phyloP scores from a whole-genome alignment of 805 yeast genomes.

The Lachancea mirantina region DNA sequence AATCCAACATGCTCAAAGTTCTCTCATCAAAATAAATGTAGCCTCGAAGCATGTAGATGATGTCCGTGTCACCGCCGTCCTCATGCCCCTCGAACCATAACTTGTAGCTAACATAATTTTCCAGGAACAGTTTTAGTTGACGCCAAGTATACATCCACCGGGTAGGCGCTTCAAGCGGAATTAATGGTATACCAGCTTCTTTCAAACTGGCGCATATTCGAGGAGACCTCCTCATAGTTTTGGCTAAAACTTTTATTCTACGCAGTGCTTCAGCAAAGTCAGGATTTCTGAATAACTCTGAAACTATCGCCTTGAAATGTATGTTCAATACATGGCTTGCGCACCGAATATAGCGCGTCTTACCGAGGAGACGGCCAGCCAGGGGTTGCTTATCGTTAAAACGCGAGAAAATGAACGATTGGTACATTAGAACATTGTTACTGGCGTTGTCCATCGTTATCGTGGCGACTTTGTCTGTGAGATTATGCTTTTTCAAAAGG shows the following conservation, averaged over 20 bases:
- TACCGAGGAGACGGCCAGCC: constrained; percentile 5
- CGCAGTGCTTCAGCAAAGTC: constrained; percentile 2
- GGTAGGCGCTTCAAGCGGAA: constrained; percentile 7
- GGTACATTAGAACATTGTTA: constrained; percentile 1
- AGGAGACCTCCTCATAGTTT: constrained; percentile 1
- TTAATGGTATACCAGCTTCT: constrained; percentile 2
- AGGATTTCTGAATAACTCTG: constrained; percentile 1
- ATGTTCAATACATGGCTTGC: constrained; percentile 4
- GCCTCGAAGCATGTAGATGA: constrained; percentile 1
- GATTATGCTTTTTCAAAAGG: constrained; percentile 6
- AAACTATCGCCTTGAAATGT: constrained; percentile 2
- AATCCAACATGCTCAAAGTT: constrained; percentile 3
- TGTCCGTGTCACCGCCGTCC: constrained; percentile 1
- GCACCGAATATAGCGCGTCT: constrained; percentile 5
- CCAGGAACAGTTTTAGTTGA: constrained; percentile 7
- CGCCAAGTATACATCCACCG: constrained; percentile 8
- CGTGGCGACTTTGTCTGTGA: constrained; percentile 8
- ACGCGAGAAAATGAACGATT: constrained; percentile 1
- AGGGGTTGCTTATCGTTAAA: constrained; percentile 2
- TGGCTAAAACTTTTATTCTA: constrained; percentile 4
- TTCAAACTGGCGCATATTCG: constrained; percentile 2
- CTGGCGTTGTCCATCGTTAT: constrained; percentile 7
- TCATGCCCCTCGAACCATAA: constrained; percentile 1
- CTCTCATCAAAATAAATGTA: constrained; percentile 2
- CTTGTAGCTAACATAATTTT: constrained; percentile 2